Evolutionary conservation across 306 rosid species (phyloP), one percentile per base, ranked within the genome.

Genomic region (Pyrus betulifolia): DNA sequence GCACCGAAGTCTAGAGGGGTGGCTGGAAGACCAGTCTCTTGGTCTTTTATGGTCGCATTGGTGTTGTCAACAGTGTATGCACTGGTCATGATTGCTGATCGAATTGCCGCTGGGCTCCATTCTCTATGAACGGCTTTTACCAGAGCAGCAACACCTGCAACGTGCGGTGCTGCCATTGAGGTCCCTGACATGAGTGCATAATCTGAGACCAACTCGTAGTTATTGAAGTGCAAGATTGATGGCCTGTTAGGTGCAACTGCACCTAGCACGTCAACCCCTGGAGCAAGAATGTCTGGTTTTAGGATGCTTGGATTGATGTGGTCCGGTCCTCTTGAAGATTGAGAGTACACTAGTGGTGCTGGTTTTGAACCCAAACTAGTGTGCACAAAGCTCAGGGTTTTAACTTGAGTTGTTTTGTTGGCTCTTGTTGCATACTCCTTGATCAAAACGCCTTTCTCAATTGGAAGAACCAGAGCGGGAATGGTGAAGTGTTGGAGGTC

Each of bases 251-350:
- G 13, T 3, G 13, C 52, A 11, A 46, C 52, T 14, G 67, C 61
- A 40, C 33, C 71, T 1, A 67, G 38, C 12, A 76, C 67, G 5
- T 76, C 67, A 6, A 38, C 54, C 18, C 79, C 73, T 3, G 73
- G 55, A 57, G 74, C 80, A 19, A 76, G 27, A 55, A 76, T 33
- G n/a, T 76, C 68, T 0, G 80, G 74, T 58, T 78, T 78, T 30
- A 78, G 63, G 21, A 70, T 62, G 3, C 81, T 3, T 9, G 76
- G 76, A 27, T 31, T 42, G 31, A 25, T 23, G 5, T 40, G 70
- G 64, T 70, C 70, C 4, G 64, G 71, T 70, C 81, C 71, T 45
- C 63, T 44, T 60, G 63, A 78, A 28, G 81, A 78, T 31, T 59
- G 60, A 14, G 21, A 7, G 2, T 75, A 61, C 46, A 69, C 71